These are phyloP conservation scores for Apiotrichum mycotoxinovorans DNA, from an alignment of 1,284 basidiomycete genomes.

Conservation along the genomic window DNA sequence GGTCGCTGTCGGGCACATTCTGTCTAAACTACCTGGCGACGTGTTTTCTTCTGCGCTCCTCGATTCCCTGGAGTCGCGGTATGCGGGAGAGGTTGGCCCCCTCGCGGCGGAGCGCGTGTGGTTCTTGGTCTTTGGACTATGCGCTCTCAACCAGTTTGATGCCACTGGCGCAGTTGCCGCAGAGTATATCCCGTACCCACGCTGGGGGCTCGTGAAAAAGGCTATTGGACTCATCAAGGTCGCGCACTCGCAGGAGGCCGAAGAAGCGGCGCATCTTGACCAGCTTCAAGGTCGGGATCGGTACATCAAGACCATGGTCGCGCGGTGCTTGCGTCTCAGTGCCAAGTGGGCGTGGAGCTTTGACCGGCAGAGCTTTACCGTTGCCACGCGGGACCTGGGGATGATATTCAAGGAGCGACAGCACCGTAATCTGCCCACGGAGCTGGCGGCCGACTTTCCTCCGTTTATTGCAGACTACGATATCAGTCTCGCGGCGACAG, in stretches of 20 bases:
- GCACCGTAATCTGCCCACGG: constrained; percentile 72
- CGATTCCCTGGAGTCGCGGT: constrained; percentile 37
- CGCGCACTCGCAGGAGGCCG: constrained; percentile 56
- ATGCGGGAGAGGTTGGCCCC: constrained; percentile 43
- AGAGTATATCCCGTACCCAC: constrained; percentile 55
- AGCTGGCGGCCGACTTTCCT: constrained; percentile 68
- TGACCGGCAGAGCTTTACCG: constrained; percentile 62
- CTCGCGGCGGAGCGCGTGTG: constrained; percentile 68
- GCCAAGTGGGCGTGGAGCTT: constrained; percentile 72
- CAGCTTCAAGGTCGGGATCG: constrained; percentile 64
- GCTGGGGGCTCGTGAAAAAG: constrained; percentile 64
- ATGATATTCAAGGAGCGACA: constrained; percentile 76
- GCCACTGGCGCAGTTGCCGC: constrained; percentile 55
- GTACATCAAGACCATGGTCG: constrained; percentile 70
- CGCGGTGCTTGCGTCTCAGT: constrained; percentile 68
- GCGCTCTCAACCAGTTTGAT: constrained; percentile 75
- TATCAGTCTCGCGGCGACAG: constrained; percentile 57
- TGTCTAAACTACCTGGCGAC: constrained; percentile 32
- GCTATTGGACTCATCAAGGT: constrained; percentile 64
- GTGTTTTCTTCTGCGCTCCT: constrained; percentile 50
- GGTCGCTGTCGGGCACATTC: constrained; percentile 67
- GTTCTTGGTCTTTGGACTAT: constrained; percentile 67
- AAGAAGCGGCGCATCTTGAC: constrained; percentile 51
- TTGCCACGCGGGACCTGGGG: constrained; percentile 61
- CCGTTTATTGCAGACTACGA: constrained; percentile 67